phyloP scores from a whole-genome alignment of 2,329 filamentous ascomycete species.

The Pseudocercospora macadamiae region DNA sequence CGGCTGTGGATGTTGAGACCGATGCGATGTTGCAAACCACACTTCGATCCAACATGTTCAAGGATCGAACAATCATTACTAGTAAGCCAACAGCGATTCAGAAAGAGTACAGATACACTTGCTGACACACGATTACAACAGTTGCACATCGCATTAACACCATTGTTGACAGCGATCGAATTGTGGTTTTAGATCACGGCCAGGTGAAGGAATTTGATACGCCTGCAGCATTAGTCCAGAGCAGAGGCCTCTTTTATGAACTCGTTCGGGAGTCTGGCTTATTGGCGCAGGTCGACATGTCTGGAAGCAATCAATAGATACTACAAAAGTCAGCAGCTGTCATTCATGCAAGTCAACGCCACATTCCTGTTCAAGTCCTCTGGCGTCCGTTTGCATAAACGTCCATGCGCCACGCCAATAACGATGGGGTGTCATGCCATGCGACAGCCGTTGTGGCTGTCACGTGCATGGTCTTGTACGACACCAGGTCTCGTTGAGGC shows the following conservation, averaged over 20 bases:
- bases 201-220: constrained; percentile 91
- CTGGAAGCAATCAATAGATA: constrained; percentile 19
- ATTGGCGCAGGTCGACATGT: constrained; percentile 47
- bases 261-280: constrained; percentile 90
- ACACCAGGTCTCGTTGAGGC: constrained; percentile 2
- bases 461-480: constrained; percentile 12
- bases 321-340: not conserved
- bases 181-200: constrained; percentile 90
- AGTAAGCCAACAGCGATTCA: constrained; percentile 44
- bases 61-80: constrained; percentile 94
- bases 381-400: not conserved
- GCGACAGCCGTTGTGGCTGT: not conserved
- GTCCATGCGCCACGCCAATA: not conserved
- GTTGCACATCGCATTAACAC: constrained; percentile 97
- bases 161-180: constrained; percentile 84
- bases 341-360: constrained; percentile 7
- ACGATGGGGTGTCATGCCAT: constrained; percentile 16
- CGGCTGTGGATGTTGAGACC: constrained; percentile 71
- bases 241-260: constrained; percentile 80
- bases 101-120: not conserved
- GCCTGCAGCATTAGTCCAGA: constrained; percentile 74
- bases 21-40: constrained; percentile 67
- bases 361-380: not conserved
- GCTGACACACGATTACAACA: constrained; percentile 8
- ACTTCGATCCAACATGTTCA: constrained; percentile 69